phyloP scores from a whole-genome alignment of 179 eudicot genomes.

The Carnegiea gigantea region DNA sequence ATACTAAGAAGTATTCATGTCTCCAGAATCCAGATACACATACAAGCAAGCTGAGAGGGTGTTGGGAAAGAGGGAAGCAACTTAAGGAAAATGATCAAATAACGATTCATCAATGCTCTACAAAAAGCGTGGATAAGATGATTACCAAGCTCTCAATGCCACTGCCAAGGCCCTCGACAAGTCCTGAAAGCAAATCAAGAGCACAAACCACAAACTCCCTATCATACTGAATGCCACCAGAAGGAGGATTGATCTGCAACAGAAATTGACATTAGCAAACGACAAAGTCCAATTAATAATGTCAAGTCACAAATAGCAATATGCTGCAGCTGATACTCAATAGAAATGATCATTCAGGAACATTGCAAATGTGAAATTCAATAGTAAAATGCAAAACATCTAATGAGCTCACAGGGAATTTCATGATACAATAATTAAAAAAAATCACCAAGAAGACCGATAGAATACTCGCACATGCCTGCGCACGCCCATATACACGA shows the following conservation, averaged over 20 bases:
- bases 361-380: not conserved
- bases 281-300: not conserved
- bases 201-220: constrained; percentile 87
- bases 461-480: not conserved
- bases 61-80: not conserved
- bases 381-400: not conserved
- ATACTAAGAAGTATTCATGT: not conserved
- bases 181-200: constrained; percentile 92
- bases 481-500: no score
- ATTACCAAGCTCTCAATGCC: constrained; percentile 93
- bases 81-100: not conserved
- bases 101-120: not conserved
- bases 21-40: not conserved
- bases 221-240: constrained; percentile 79
- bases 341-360: not conserved
- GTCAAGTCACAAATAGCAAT: not conserved
- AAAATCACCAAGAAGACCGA: not conserved
- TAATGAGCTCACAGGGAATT: not conserved
- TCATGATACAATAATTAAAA: not conserved
- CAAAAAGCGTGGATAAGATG: constrained; percentile 1
- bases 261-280: constrained; percentile 16
- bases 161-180: constrained; percentile 92
- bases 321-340: not conserved
- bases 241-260: constrained; percentile 64
- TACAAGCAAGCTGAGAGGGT: not conserved